Evolutionary conservation across 2,329 filamentous ascomycete species (phyloP), one percentile per base, ranked within the genome.

Genomic region (Endoconidiophora polonica): DNA sequence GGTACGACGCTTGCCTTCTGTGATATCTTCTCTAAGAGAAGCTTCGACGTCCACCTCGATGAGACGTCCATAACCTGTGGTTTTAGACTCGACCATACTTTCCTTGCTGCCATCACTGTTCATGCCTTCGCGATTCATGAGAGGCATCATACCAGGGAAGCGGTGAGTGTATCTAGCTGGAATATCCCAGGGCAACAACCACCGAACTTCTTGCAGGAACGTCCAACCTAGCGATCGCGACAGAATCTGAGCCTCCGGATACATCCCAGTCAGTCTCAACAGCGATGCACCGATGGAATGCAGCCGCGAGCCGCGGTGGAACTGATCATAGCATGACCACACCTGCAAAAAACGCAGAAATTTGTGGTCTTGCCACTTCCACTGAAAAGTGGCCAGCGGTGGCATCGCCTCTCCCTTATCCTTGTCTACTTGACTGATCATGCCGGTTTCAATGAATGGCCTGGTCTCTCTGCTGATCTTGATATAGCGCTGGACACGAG

Each of bases 191-290:
- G 83, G 81, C 5, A 74, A 65, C 40, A 86, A 71, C 48, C 78
- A 76, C 9, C 83, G 83, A 39, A 88, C 69, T 60, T 91, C 85
- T 58, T 88, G 82, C 26, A 91, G 63, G 55, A 88, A 86, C 1
- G 76, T 71, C 70, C 76, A 79, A 36, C 72, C 73, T 3, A 69
- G 66, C 39, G 61, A 59, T 12, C 65, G 60, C 22, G 69, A 66
- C 37, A 77, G 65, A 46, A 62, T 61, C 44, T 71, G 62, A 4
- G 62, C 64, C 5, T 73, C 65, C 4, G 62, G 57, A 58, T 90
- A 90, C 49, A 79, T 66, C 1, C 69, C 71, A 1, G 77, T 65
- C 6, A 74, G 71, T 18, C 77, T 74, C 37, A 91, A 61, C 36
- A 91, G 69, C 10, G 75, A 62, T 3, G 82, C 73, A 1, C 80